Conservation (phyloP, 345 rosid genomes). For the Citrus inodora region DNA sequence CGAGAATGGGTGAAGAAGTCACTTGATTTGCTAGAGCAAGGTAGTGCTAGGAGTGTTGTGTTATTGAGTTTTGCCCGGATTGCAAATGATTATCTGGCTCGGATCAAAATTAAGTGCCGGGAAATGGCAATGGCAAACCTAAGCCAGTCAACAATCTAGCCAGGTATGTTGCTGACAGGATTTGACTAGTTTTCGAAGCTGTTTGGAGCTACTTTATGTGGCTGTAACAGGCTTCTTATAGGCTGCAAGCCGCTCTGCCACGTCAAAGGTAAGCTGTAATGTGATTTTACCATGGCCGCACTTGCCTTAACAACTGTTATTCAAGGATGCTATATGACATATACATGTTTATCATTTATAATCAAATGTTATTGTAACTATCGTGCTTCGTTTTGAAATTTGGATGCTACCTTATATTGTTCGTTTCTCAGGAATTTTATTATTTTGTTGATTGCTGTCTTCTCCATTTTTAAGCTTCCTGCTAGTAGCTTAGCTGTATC, state of each 20-base stretch:
- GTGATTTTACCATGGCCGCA: neutral
- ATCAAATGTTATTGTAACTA: neutral
- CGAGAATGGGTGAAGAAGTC: conserved; percentile 65
- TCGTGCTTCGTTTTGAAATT: neutral
- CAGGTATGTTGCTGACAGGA: conserved; percentile 60
- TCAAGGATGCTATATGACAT: neutral
- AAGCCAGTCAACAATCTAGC: conserved; percentile 62
- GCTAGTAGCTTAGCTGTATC: too few relatives aligned
- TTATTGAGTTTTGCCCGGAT: conserved; percentile 89
- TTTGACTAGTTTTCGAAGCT: conserved; percentile 27
- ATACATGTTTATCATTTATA: neutral
- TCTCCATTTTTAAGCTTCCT: too few relatives aligned
- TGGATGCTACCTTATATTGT: neutral
- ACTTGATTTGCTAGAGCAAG: conserved; percentile 41
- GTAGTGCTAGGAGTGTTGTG: conserved; percentile 23
- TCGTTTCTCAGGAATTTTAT: neutral
- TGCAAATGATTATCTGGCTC: conserved; percentile 82
- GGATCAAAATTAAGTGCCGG: conserved; percentile 51
- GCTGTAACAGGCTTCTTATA: too few relatives aligned
- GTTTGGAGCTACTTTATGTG: neutral
- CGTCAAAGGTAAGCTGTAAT: neutral
- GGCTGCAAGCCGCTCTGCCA: too few relatives aligned
- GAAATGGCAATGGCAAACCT: conserved; percentile 30
- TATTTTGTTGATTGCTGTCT: neutral
- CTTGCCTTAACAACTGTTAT: neutral